Conservation (phyloP, 495 filamentous ascomycete genomes). For the Penicillium desertorum region DNA sequence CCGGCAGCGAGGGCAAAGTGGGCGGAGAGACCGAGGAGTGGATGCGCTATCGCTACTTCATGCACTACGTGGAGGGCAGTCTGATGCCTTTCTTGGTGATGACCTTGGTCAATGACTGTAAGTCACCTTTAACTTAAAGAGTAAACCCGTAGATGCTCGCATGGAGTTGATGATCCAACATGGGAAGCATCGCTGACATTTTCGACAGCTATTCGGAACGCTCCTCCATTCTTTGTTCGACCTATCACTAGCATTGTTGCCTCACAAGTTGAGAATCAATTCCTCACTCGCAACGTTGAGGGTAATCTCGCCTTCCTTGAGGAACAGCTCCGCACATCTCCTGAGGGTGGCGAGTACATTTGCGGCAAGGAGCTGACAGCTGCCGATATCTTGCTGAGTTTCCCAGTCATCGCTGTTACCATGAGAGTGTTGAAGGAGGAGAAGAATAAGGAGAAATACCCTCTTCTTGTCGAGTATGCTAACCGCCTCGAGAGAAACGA, state of each 20-base stretch:
- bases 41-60: constrained; percentile 71
- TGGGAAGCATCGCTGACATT: not conserved
- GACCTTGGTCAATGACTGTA: constrained; percentile 56
- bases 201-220: constrained; percentile 55
- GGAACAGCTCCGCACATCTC: constrained; percentile 62
- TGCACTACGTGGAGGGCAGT: constrained; percentile 82
- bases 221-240: constrained; percentile 81
- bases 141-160: not conserved
- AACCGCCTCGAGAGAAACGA: constrained; percentile 59
- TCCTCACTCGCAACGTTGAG: constrained; percentile 62
- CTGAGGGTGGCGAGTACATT: constrained; percentile 62
- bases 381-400: constrained; percentile 80
- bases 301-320: constrained; percentile 73
- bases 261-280: constrained; percentile 56
- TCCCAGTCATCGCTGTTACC: constrained; percentile 61
- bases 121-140: constrained; percentile 22
- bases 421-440: constrained; percentile 47
- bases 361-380: constrained; percentile 71
- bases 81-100: constrained; percentile 70
- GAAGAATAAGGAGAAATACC: constrained; percentile 54
- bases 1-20: constrained; percentile 48
- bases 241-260: constrained; percentile 69
- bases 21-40: constrained; percentile 74
- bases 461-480: constrained; percentile 62
- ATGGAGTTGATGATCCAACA: not conserved